Percentiles rank a stretch among this genome's conserved stretches.
Evolutionary conservation across 305 asterid genomes (phyloP).

Genomic region (Fraxinus ornus): DNA sequence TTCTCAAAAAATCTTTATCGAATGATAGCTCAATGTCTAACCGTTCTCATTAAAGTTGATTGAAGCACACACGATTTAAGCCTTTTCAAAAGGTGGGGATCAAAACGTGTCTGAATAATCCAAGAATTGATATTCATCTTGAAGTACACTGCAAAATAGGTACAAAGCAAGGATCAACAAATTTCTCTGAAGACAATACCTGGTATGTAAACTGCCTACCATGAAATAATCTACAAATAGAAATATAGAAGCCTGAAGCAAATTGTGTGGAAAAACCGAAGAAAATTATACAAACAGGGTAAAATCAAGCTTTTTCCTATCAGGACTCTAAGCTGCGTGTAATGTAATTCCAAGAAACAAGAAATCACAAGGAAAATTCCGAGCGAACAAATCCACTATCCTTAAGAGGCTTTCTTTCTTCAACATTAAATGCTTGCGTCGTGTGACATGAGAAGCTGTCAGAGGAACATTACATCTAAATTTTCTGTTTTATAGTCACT

Average conservation of each 20-base stretch:
- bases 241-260: neutral
- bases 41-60: neutral
- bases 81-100: neutral
- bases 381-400: conserved; percentile 25
- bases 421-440: conserved; percentile 15
- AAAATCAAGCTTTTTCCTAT: conserved; percentile 18
- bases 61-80: neutral
- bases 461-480: conserved; percentile 17
- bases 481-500: conserved; percentile 52
- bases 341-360: conserved; percentile 18
- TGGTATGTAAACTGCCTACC: neutral
- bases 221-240: neutral
- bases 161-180: neutral
- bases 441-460: conserved; percentile 15
- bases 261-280: conserved; percentile 6
- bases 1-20: neutral
- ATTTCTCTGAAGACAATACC: neutral
- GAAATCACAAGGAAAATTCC: conserved; percentile 22
- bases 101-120: neutral
- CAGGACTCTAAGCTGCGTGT: conserved; percentile 16
- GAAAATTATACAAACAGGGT: conserved; percentile 36
- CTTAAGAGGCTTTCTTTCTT: conserved; percentile 12
- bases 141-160: neutral
- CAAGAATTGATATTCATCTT: neutral
- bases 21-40: neutral